phyloP scores from a whole-genome alignment of 129 eudicot genomes.

The Escallonia herrerae region DNA sequence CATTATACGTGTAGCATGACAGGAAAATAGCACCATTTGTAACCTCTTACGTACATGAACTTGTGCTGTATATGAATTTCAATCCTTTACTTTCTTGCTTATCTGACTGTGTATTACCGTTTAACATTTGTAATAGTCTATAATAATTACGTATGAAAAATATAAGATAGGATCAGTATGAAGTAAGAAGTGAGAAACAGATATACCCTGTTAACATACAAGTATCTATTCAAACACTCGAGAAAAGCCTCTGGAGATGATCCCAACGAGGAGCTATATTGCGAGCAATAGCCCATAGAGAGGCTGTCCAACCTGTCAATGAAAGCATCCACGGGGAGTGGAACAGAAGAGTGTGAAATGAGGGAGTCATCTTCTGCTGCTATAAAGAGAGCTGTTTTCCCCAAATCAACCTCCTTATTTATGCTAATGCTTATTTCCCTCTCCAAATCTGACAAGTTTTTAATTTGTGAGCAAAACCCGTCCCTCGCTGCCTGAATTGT shows the following conservation, averaged over 20 bases:
- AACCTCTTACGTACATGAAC: too few species aligned
- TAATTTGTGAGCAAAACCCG: constrained; percentile 59
- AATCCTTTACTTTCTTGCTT: too few species aligned
- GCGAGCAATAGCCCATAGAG: constrained; percentile 63
- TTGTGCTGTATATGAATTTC: too few species aligned
- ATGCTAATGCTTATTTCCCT: constrained; percentile 77
- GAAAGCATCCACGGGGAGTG: constrained; percentile 90
- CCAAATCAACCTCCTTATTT: constrained; percentile 56
- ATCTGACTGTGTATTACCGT: too few species aligned
- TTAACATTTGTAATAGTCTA: too few species aligned
- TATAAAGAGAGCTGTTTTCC: constrained; percentile 70
- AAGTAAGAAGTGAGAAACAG: too few species aligned
- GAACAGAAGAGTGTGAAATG: constrained; percentile 87
- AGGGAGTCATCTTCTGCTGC: constrained; percentile 96
- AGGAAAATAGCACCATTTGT: too few species aligned
- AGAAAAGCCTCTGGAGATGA: constrained; percentile 71
- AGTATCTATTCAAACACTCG: constrained; percentile 59
- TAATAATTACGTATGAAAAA: too few species aligned
- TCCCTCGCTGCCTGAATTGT: constrained; percentile 84
- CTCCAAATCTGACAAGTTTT: constrained; percentile 46
- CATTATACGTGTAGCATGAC: too few species aligned
- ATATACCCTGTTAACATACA: constrained; percentile 62
- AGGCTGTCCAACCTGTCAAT: constrained; percentile 64
- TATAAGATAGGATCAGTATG: too few species aligned
- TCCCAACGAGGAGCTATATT: constrained; percentile 51